phyloP scores from a whole-genome alignment of 345 rosid genomes.

The Gossypium turneri region DNA sequence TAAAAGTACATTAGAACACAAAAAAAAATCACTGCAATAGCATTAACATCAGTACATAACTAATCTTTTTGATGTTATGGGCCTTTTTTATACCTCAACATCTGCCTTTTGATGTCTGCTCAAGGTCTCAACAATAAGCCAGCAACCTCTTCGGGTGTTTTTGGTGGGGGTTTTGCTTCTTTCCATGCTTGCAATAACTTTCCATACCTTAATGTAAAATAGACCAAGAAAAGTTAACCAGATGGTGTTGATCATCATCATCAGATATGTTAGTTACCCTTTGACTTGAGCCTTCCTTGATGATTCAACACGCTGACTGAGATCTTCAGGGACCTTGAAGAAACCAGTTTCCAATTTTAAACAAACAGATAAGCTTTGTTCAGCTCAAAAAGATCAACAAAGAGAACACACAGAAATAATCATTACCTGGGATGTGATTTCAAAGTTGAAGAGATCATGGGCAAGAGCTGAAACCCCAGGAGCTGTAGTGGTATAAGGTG shows the following conservation, averaged over 20 bases:
- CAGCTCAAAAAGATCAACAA: neutral
- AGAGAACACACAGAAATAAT: neutral
- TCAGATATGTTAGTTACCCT: too few relatives aligned
- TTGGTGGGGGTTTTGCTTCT: too few relatives aligned
- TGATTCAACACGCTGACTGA: constrained; percentile 63
- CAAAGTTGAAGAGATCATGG: constrained; percentile 66
- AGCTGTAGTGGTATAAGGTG: constrained; percentile 52
- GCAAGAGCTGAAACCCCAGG: constrained; percentile 81
- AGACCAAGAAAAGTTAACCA: too few relatives aligned
- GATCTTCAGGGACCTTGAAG: constrained; percentile 67
- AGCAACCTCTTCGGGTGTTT: too few relatives aligned
- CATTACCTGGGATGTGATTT: constrained; percentile 68
- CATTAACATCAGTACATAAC: neutral
- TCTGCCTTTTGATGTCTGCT: too few relatives aligned
- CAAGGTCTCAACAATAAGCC: too few relatives aligned
- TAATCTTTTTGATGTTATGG: too few relatives aligned
- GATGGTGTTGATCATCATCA: too few relatives aligned
- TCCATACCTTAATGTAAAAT: too few relatives aligned
- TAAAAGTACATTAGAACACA: neutral
- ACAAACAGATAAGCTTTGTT: neutral
- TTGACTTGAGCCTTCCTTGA: too few relatives aligned
- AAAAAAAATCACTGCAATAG: constrained; percentile 40
- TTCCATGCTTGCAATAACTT: too few relatives aligned
- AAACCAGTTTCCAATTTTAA: neutral
- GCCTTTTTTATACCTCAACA: too few relatives aligned